These are phyloP conservation scores for Penicillium sp. DNA, from an alignment of 2,329 filamentous ascomycete genomes.

Conservation along the genomic window DNA sequence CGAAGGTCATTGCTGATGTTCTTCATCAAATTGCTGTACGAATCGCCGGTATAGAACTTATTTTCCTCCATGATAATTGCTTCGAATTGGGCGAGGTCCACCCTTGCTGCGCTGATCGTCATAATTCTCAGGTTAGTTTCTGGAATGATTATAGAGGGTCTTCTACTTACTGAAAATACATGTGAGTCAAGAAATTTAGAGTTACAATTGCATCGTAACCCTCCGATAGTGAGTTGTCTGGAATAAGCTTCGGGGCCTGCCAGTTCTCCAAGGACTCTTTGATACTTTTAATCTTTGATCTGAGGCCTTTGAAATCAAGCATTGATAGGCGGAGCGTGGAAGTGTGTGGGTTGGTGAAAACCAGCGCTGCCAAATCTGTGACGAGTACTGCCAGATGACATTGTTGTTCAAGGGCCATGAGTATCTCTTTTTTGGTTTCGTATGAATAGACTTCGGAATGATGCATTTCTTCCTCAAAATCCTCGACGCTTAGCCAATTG, in stretches of 20 bases:
- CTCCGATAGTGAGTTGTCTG: background rate
- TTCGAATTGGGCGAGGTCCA: slow-evolving; percentile 52
- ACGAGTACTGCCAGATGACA: slow-evolving; percentile 51
- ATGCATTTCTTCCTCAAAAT: slow-evolving; percentile 51
- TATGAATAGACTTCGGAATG: slow-evolving; percentile 50
- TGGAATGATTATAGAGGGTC: background rate
- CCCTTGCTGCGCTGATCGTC: slow-evolving; percentile 41
- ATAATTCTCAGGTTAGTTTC: background rate
- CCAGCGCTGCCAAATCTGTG: slow-evolving; percentile 50
- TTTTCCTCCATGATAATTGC: slow-evolving; percentile 46
- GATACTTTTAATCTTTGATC: slow-evolving; percentile 14
- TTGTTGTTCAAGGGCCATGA: slow-evolving; percentile 50
- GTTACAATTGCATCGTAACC: slow-evolving; percentile 48
- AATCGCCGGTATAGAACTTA: slow-evolving; percentile 37
- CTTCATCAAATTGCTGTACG: slow-evolving; percentile 42
- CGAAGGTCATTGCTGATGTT: slow-evolving; percentile 43
- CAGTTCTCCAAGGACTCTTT: slow-evolving; percentile 22
- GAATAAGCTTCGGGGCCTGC: slow-evolving; percentile 8
- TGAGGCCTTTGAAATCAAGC: slow-evolving; percentile 15
- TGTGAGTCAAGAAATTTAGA: slow-evolving; percentile 54
- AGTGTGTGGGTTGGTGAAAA: slow-evolving; percentile 41
- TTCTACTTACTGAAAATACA: slow-evolving; percentile 54
- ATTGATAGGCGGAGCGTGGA: slow-evolving; percentile 9
- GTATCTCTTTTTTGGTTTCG: slow-evolving; percentile 48
- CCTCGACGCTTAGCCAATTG: slow-evolving; percentile 42